Evolutionary conservation across 352 stramenopile species (phyloP).

Genomic region (Peronosclerospora sorghi): DNA sequence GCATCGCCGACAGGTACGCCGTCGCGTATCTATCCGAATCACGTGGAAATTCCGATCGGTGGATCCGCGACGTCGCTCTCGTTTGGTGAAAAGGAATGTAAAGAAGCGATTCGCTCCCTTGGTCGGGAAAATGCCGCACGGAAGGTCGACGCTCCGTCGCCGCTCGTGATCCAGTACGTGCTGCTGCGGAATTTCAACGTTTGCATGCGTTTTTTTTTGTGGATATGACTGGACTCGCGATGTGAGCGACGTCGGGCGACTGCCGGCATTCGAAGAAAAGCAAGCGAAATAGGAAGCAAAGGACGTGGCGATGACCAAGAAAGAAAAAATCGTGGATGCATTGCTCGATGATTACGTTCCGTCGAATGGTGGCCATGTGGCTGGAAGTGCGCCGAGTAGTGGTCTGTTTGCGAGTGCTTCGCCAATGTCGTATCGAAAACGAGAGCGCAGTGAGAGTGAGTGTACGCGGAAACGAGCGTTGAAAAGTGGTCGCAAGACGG

Average conservation of each 20-base stretch:
- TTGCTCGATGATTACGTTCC: conserved; percentile 80
- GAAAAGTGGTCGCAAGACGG: conserved; percentile 75
- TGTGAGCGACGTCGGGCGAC: conserved; percentile 26
- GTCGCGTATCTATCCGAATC: conserved; percentile 75
- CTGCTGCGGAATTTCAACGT: conserved; percentile 81
- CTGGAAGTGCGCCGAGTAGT: conserved; percentile 19
- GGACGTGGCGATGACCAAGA: conserved; percentile 17
- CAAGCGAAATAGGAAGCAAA: conserved; percentile 1
- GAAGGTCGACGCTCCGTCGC: conserved; percentile 32
- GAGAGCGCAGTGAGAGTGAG: conserved; percentile 4
- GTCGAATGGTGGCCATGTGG: conserved; percentile 34
- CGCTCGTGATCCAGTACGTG: conserved; percentile 71
- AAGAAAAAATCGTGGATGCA: conserved; percentile 69
- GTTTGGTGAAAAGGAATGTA: conserved; percentile 75
- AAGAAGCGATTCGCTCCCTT: conserved; percentile 65
- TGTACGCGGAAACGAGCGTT: conserved; percentile 39
- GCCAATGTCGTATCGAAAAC: conserved; percentile 23
- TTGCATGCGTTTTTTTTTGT: conserved; percentile 82
- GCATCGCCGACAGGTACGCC: conserved; percentile 32
- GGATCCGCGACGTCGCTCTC: conserved; percentile 72
- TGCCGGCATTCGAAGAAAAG: conserved; percentile 10
- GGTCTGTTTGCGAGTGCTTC: conserved; percentile 38
- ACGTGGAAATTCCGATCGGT: conserved; percentile 80
- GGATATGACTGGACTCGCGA: conserved; percentile 71
- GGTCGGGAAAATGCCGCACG: conserved; percentile 42